Percentiles rank a stretch among this genome's conserved stretches.
Conservation (phyloP, 2,329 filamentous ascomycete species). For the Chrysoporthe austroafricana region DNA sequence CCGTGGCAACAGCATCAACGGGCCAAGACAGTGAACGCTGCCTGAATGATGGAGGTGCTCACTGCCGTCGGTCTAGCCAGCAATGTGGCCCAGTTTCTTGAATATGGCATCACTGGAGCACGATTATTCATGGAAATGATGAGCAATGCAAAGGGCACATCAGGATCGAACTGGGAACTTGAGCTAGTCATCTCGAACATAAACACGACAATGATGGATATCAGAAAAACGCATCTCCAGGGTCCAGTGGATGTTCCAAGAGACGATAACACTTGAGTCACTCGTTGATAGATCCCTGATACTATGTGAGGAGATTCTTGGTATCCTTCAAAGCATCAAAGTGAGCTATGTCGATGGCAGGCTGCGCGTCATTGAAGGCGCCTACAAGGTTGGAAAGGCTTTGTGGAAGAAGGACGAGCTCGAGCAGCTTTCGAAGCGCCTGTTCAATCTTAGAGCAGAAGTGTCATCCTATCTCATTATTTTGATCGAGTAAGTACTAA, state of each 20-base stretch:
- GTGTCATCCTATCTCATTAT: slow-evolving; percentile 11
- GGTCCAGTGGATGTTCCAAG: neutral
- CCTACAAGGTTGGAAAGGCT: slow-evolving; percentile 1
- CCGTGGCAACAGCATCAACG: no score
- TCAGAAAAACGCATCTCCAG: neutral
- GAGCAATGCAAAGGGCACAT: slow-evolving; percentile 2
- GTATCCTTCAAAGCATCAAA: neutral
- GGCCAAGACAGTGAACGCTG: no score
- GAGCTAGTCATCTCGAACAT: neutral
- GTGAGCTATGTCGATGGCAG: neutral
- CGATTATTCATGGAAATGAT: slow-evolving; percentile 7
- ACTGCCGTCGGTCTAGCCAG: slow-evolving; percentile 15
- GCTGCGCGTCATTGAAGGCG: slow-evolving; percentile 5
- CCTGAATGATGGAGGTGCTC: slow-evolving; percentile 10
- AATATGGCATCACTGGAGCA: slow-evolving; percentile 1
- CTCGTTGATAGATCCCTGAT: slow-evolving; percentile 6
- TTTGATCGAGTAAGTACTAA: slow-evolving; percentile 11
- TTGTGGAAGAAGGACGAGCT: slow-evolving; percentile 15
- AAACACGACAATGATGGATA: neutral
- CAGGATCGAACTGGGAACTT: neutral
- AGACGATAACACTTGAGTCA: neutral
- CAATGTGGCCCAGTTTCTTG: slow-evolving; percentile 16
- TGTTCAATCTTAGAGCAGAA: slow-evolving; percentile 1
- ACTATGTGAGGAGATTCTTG: neutral
- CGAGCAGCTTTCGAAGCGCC: neutral